A percentile compares a stretch with the other conserved stretches of the same genome.
Evolutionary conservation across 73 alveolate genomes (phyloP).

Genomic region (Durusdinium trenchii): DNA sequence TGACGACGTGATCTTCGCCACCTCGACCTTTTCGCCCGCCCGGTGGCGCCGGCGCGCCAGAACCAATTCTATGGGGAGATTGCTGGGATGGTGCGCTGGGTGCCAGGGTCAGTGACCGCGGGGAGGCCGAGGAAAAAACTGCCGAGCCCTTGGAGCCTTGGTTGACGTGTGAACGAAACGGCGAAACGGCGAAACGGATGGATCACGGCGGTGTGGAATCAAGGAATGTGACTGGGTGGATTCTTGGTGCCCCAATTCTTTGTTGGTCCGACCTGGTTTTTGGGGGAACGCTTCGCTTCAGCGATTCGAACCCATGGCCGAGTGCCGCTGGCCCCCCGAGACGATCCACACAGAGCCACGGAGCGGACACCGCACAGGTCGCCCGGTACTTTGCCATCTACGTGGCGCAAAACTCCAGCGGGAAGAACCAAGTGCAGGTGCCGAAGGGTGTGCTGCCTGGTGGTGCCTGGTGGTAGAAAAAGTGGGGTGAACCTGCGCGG

Average conservation of each 20-base stretch:
- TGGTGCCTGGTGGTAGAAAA: too few relatives aligned
- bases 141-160: too few relatives aligned
- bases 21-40: not conserved
- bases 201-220: not conserved
- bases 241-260: not conserved
- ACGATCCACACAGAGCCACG: not conserved
- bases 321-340: not conserved
- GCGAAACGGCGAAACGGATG: not conserved
- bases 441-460: too few relatives aligned
- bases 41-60: not conserved
- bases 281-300: not conserved
- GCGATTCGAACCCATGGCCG: not conserved
- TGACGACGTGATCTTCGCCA: not conserved
- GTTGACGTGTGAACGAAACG: not conserved
- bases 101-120: slow-evolving; percentile 39
- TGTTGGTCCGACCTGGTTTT: too few relatives aligned
- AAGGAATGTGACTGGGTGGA: not conserved
- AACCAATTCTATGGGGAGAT: not conserved
- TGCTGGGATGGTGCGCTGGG: slow-evolving; percentile 34
- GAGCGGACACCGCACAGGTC: not conserved
- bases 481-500: too few relatives aligned
- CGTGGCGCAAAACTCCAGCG: not conserved
- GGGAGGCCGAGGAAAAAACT: too few relatives aligned
- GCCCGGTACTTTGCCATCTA: slow-evolving; percentile 18
- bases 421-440: not conserved